phyloP scores from a whole-genome alignment of 1,139 yeast genomes.

The Suhomyces panamericanus region DNA sequence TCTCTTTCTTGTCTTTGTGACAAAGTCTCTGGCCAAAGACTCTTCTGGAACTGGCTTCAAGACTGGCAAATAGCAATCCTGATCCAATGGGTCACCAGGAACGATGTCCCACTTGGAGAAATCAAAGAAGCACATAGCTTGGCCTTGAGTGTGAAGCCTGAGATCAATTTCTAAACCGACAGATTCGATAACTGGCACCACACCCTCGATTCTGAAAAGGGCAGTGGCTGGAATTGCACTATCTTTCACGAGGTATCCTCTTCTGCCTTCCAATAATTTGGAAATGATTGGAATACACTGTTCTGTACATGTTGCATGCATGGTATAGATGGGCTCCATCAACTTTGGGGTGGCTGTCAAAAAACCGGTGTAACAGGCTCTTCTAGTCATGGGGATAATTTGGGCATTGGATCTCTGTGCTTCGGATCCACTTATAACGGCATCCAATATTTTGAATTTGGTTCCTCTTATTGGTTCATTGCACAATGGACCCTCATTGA shows the following conservation, averaged over 20 bases:
- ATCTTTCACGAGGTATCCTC: conserved; percentile 55
- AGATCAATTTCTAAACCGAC: conserved; percentile 87
- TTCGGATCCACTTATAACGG: conserved; percentile 49
- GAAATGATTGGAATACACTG: conserved; percentile 46
- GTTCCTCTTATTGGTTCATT: conserved; percentile 78
- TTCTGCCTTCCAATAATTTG: conserved; percentile 56
- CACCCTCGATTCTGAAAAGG: conserved; percentile 59
- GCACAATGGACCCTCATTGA: conserved; percentile 85
- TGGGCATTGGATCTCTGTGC: conserved; percentile 65
- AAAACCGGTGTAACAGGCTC: conserved; percentile 82
- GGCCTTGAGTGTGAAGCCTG: conserved; percentile 74
- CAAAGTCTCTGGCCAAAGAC: conserved; percentile 83
- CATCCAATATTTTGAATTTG: conserved; percentile 70
- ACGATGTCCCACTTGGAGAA: conserved; percentile 76
- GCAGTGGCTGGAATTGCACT: conserved; percentile 75
- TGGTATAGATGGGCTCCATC: conserved; percentile 79
- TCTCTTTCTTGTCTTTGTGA: conserved; percentile 82
- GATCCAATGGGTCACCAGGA: conserved; percentile 91
- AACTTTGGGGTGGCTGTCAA: conserved; percentile 77
- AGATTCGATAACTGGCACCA: conserved; percentile 86
- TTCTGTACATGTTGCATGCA: conserved; percentile 57
- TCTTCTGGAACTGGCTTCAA: conserved; percentile 71
- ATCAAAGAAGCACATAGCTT: conserved; percentile 65
- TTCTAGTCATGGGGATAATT: conserved; percentile 76
- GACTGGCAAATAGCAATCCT: conserved; percentile 59